Conservation (phyloP, 208 protist genomes). For the Leptomonas pyrrhocoris region DNA sequence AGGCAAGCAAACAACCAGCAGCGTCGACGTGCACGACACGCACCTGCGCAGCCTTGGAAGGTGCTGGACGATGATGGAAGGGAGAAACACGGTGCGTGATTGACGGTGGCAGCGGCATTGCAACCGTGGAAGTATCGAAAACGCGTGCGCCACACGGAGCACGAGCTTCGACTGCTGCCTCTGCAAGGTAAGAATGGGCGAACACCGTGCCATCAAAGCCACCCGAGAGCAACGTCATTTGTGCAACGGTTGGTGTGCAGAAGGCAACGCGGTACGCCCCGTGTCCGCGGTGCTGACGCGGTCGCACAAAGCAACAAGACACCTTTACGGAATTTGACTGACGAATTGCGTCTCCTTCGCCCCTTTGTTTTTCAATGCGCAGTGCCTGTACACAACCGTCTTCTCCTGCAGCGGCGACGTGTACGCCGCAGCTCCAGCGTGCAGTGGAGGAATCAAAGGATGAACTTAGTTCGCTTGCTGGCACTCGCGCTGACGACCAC, state of each 20-base stretch:
- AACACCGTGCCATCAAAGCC: slow-evolving; percentile 64
- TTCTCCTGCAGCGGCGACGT: slow-evolving; percentile 54
- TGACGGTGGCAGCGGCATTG: background rate
- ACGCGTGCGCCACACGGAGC: background rate
- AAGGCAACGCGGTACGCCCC: slow-evolving; percentile 65
- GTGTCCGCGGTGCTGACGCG: slow-evolving; percentile 61
- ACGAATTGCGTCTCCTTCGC: background rate
- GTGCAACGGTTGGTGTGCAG: background rate
- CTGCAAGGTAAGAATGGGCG: slow-evolving; percentile 12
- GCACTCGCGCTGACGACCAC: background rate
- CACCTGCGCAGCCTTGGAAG: slow-evolving; percentile 17
- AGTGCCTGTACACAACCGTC: slow-evolving; percentile 62
- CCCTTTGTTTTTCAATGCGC: slow-evolving; percentile 8
- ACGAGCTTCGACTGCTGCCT: background rate
- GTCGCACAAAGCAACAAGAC: slow-evolving; percentile 13
- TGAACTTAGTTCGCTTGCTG: background rate
- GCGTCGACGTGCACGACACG: slow-evolving; percentile 31
- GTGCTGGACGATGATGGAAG: background rate
- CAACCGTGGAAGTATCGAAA: background rate
- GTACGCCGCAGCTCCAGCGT: slow-evolving; percentile 14
- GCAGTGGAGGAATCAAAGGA: background rate
- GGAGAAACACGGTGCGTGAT: background rate
- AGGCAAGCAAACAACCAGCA: slow-evolving; percentile 18
- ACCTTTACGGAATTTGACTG: background rate
- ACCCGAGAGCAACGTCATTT: slow-evolving; percentile 38